A percentile compares a stretch with the other conserved stretches of the same genome.
These are phyloP conservation scores for Puccinellia tenuiflora DNA, from an alignment of 176 grass and related monocot genomes.

Conservation along the genomic window DNA sequence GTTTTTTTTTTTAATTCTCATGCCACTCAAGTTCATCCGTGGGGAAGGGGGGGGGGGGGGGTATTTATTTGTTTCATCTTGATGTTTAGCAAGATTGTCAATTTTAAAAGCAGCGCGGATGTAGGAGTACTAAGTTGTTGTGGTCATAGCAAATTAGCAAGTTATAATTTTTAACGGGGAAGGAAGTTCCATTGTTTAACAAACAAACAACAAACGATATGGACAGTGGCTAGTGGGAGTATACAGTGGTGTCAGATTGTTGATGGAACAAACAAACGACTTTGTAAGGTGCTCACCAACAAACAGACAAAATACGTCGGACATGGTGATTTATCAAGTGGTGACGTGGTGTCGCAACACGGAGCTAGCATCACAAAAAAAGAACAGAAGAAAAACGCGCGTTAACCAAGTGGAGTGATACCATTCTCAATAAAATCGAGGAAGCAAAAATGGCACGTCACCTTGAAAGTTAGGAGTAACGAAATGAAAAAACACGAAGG, in stretches of 20 bases:
- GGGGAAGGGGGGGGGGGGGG: too few relatives aligned
- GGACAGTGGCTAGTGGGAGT: not conserved
- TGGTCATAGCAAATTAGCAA: not conserved
- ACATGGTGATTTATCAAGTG: not conserved
- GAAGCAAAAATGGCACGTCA: not conserved
- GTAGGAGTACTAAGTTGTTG: not conserved
- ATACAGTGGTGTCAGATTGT: conserved; percentile 7
- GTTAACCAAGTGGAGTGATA: conserved; percentile 25
- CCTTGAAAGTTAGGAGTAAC: not conserved
- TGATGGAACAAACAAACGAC: not conserved
- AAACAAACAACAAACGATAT: conserved; percentile 12
- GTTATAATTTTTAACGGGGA: not conserved
- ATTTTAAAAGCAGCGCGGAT: too few relatives aligned
- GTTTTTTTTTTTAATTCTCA: too few relatives aligned
- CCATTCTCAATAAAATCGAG: not conserved
- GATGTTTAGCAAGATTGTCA: too few relatives aligned
- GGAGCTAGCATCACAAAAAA: not conserved
- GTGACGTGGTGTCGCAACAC: not conserved
- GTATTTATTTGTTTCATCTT: too few relatives aligned
- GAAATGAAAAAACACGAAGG: conserved; percentile 8
- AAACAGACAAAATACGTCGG: not conserved
- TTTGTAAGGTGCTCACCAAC: not conserved
- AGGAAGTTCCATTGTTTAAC: not conserved
- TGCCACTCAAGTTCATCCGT: too few relatives aligned
- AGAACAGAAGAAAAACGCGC: not conserved